phyloP scores from a whole-genome alignment of 225 moss, liverwort and hornwort species.

The Physcomitrium patens region DNA sequence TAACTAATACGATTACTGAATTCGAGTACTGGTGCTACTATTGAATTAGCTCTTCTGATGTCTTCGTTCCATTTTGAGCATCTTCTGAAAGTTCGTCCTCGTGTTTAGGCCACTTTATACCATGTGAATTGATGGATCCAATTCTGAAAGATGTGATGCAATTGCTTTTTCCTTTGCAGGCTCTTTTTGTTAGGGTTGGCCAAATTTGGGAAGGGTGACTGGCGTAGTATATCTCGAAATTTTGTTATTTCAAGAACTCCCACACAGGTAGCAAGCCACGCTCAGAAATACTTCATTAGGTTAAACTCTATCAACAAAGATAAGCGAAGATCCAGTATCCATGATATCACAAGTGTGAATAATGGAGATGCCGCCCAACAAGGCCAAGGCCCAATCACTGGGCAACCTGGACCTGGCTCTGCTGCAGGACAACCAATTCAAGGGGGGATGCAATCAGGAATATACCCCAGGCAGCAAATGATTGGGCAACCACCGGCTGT shows the following conservation, averaged over 20 bases:
- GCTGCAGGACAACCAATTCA: slow-evolving; percentile 71
- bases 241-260: slow-evolving; percentile 93
- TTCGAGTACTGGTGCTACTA: not conserved
- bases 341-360: slow-evolving; percentile 92
- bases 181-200: slow-evolving; percentile 83
- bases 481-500: slow-evolving; percentile 60
- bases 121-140: slow-evolving; percentile 11
- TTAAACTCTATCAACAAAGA: slow-evolving; percentile 94
- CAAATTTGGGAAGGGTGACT: slow-evolving; percentile 97
- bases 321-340: slow-evolving; percentile 95
- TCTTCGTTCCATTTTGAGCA: slow-evolving; percentile 2
- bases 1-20: not conserved
- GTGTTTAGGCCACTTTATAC: not conserved
- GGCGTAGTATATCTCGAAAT: slow-evolving; percentile 93
- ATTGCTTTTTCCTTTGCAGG: slow-evolving; percentile 43
- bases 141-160: not conserved
- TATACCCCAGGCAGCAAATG: slow-evolving; percentile 61
- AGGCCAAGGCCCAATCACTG: slow-evolving; percentile 87
- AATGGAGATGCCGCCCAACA: slow-evolving; percentile 69
- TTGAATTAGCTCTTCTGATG: not conserved
- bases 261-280: slow-evolving; percentile 96
- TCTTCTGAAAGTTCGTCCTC: not conserved
- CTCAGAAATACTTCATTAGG: slow-evolving; percentile 93
- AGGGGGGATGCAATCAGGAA: slow-evolving; percentile 70
- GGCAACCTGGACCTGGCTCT: slow-evolving; percentile 72